Base-by-base conservation (phyloP, 331 rosid genomes). In the Acacia pycnantha region DNA sequence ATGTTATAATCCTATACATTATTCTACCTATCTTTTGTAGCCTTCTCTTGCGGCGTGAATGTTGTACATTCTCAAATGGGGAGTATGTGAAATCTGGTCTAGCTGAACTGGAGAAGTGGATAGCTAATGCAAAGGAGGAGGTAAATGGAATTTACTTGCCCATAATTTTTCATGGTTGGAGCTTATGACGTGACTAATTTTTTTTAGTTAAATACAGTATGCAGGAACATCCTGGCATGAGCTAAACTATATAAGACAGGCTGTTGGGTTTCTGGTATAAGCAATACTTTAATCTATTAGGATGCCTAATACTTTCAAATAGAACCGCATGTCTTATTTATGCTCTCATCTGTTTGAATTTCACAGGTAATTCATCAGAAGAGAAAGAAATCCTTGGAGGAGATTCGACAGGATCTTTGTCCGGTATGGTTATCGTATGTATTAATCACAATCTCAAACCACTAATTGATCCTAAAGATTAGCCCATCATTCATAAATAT, bases 181-280 rank as follows among this genome's bases (percentile, higher is more conserved):
- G 35, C 66, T 65, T 31, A 44, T 58, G 46, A 51, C 70, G 69
- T 83, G 77, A 77, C 84, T 69, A 79, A 86, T 62, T 37, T 62
- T 29, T 83, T 26, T 77, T 74, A 51, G 77, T 43, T 73, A 81
- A 77, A 83, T 91, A 83, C 73, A 96, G 99, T 94, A 88, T 89
- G 97, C 98, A 86, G 99, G 99, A 79, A 96, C 97, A 58, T 92
- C 98, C 58, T 93, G 98, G 99, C 99, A 96, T 0, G 98, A 96
- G 89, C 95, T 96, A 75, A 93, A 94, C 85, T 96, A 90, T 84
- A 96, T 96, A 70, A 84, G 99, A 77, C 99, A 96, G 85, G 98
- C 99, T 84, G 97, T 96, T 78, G 99, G 98, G 44, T 96, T 96
- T 90, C 91, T 96, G 99, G 99, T 96, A 92, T 72, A 46, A 68